Percentiles rank a stretch among this genome's conserved stretches.
These are phyloP conservation scores for Aspergillus unguis DNA, from an alignment of 2,329 filamentous ascomycete genomes.

Conservation along the genomic window DNA sequence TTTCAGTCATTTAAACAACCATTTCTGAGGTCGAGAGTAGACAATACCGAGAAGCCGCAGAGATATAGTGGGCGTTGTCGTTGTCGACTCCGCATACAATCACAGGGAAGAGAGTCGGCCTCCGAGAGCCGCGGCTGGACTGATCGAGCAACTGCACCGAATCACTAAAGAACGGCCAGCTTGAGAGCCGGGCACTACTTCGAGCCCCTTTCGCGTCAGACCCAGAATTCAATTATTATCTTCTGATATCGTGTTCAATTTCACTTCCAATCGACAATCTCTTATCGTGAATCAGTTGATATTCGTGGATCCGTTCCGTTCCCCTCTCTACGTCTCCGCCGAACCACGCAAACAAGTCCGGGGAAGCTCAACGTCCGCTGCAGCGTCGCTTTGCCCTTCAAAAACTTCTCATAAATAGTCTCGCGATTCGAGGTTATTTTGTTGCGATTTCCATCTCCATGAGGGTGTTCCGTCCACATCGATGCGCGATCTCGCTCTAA, in stretches of 20 bases:
- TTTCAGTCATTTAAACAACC: background rate
- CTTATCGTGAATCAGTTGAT: too few species aligned
- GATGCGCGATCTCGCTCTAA: constrained; percentile 31
- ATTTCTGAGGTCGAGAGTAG: background rate
- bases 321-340: constrained; percentile 3
- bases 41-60: background rate
- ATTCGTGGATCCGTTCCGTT: background rate
- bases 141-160: constrained; percentile 7
- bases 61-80: background rate
- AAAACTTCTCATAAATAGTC: too few species aligned
- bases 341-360: constrained; percentile 13
- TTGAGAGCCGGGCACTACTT: too few species aligned
- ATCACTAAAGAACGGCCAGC: constrained; percentile 1
- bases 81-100: constrained; percentile 12
- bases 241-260: background rate
- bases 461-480: constrained; percentile 25
- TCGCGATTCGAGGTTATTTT: too few species aligned
- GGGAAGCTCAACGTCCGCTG: constrained; percentile 13
- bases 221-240: background rate
- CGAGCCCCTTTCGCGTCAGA: background rate
- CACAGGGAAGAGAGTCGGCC: constrained; percentile 23
- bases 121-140: constrained; percentile 35
- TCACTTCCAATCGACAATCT: too few species aligned
- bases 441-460: constrained; percentile 18
- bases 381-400: too few species aligned